Evolutionary conservation across 2,329 filamentous ascomycete genomes (phyloP).

Genomic region (Phaeosphaeriaceae sp.): DNA sequence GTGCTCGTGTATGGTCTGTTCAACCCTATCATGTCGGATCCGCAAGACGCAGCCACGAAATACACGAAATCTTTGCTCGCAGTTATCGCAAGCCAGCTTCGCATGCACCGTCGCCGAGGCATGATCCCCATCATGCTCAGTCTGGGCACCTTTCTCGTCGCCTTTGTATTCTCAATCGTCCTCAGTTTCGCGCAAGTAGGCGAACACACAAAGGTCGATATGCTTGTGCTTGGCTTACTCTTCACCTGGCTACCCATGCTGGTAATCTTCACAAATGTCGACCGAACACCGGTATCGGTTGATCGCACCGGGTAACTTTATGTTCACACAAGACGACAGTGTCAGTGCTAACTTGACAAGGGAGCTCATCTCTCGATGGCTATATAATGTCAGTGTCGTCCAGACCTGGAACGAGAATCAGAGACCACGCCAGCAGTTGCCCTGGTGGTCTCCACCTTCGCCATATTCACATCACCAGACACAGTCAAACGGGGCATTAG

Average conservation of each 20-base stretch:
- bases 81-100: background rate
- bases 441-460: background rate
- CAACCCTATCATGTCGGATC: background rate
- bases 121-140: background rate
- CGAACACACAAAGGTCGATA: background rate
- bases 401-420: background rate
- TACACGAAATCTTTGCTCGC: background rate
- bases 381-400: background rate
- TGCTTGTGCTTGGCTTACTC: background rate
- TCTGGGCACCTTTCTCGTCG: background rate
- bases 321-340: background rate
- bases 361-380: background rate
- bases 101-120: background rate
- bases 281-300: background rate
- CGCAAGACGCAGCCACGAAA: background rate
- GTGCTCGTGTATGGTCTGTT: background rate
- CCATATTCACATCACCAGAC: background rate
- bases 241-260: background rate
- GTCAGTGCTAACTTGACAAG: background rate
- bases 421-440: background rate
- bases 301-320: background rate
- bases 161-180: background rate
- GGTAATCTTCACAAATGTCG: background rate
- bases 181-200: background rate
- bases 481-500: background rate